Percentiles rank a stretch among this genome's conserved stretches.
Evolutionary conservation across 2,329 filamentous ascomycete genomes (phyloP).

Genomic region (Tolypocladium paradoxum): DNA sequence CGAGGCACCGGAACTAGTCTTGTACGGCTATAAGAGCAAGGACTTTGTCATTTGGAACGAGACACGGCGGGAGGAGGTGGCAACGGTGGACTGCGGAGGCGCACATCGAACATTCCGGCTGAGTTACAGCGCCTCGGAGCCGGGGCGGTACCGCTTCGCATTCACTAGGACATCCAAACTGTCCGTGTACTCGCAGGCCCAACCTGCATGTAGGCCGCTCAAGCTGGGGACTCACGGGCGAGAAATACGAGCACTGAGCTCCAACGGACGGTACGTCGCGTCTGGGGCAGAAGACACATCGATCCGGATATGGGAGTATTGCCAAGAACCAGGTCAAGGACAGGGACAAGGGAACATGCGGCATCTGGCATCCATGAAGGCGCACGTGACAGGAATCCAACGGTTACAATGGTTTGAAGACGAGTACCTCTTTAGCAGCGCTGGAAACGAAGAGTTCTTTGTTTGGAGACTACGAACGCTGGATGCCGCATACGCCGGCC

Average conservation of each 20-base stretch:
- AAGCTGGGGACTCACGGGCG: constrained; percentile 70
- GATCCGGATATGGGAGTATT: constrained; percentile 61
- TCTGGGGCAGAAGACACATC: constrained; percentile 64
- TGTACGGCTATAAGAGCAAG: constrained; percentile 74
- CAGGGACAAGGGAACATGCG: constrained; percentile 14
- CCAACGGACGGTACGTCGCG: constrained; percentile 33
- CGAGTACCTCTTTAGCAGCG: constrained; percentile 71
- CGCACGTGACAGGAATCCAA: constrained; percentile 77
- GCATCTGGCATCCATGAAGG: constrained; percentile 57
- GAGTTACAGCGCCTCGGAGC: constrained; percentile 17
- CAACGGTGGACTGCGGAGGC: constrained; percentile 71
- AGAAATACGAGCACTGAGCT: constrained; percentile 56
- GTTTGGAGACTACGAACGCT: constrained; percentile 60
- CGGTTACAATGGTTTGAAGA: constrained; percentile 65
- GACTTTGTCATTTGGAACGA: constrained; percentile 77
- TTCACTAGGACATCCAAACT: constrained; percentile 61
- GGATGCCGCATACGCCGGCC: constrained; percentile 34
- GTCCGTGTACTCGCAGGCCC: constrained; percentile 33
- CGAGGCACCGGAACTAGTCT: constrained; percentile 43
- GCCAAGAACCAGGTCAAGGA: constrained; percentile 4
- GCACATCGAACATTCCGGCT: constrained; percentile 67
- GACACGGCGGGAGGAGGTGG: constrained; percentile 55
- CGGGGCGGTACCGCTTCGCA: constrained; percentile 41
- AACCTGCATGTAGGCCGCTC: constrained; percentile 34
- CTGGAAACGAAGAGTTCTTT: constrained; percentile 80